Percentiles rank a stretch among this genome's conserved stretches.
Evolutionary conservation across 352 stramenopile genomes (phyloP).

Genomic region (Pythium aphanidermatum): DNA sequence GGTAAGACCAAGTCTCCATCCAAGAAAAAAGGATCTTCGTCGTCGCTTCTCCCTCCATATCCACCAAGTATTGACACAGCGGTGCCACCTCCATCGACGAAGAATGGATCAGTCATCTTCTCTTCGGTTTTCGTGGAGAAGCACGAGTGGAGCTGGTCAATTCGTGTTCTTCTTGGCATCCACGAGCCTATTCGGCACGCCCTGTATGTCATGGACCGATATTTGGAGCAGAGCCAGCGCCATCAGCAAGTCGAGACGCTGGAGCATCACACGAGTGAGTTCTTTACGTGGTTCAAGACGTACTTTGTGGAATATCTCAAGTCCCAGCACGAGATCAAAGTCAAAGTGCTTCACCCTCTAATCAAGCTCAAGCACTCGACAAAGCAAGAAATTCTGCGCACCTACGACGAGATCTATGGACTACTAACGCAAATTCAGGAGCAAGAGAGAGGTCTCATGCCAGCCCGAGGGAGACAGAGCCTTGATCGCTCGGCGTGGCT

Average conservation of each 20-base stretch:
- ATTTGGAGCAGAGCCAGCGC: conserved; percentile 45
- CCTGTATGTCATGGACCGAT: conserved; percentile 79
- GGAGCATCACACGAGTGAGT: conserved; percentile 58
- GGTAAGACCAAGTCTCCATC: background rate
- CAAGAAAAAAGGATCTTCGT: background rate
- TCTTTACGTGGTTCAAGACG: conserved; percentile 77
- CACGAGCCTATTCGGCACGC: conserved; percentile 79
- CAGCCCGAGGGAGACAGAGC: conserved; percentile 15
- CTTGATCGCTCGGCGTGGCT: conserved; percentile 49
- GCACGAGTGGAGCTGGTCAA: conserved; percentile 62
- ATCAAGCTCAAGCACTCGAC: conserved; percentile 51
- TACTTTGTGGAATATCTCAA: conserved; percentile 78
- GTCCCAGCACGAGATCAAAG: conserved; percentile 68
- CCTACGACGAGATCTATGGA: conserved; percentile 61
- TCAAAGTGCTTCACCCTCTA: conserved; percentile 51
- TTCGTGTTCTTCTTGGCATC: conserved; percentile 63
- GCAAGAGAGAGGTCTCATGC: conserved; percentile 43
- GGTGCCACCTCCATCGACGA: conserved; percentile 30
- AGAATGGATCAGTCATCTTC: conserved; percentile 62
- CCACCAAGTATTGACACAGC: conserved; percentile 23
- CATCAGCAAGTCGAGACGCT: conserved; percentile 28
- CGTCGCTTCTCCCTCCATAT: background rate
- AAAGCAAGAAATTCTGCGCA: conserved; percentile 52
- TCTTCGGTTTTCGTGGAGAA: conserved; percentile 51
- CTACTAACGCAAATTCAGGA: conserved; percentile 53